A percentile compares a stretch with the other conserved stretches of the same genome.
phyloP scores from a whole-genome alignment of 345 rosid genomes.

The Ailanthus altissimus region DNA sequence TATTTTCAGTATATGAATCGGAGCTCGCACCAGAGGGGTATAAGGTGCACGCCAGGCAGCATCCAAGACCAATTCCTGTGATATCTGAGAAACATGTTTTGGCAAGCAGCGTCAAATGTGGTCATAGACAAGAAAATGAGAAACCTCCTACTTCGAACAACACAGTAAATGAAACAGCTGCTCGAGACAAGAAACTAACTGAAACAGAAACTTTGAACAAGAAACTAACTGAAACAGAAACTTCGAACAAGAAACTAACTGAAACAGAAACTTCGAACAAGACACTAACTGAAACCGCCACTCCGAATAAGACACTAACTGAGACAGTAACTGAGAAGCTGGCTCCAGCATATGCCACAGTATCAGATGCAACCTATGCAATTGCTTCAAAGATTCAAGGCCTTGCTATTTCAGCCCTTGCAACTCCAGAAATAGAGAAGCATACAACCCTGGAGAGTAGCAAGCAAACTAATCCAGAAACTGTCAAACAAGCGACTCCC shows the following conservation, averaged over 20 bases:
- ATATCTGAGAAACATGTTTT: slow-evolving; percentile 48
- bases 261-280: too few species aligned
- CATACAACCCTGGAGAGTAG: slow-evolving; percentile 16
- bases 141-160: slow-evolving; percentile 19
- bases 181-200: too few species aligned
- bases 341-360: slow-evolving; percentile 51
- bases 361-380: slow-evolving; percentile 46
- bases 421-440: slow-evolving; percentile 18
- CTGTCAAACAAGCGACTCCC: too few species aligned
- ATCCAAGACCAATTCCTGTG: slow-evolving; percentile 45
- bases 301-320: slow-evolving; percentile 43
- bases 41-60: slow-evolving; percentile 49
- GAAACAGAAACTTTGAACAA: too few species aligned
- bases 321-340: slow-evolving; percentile 46
- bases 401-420: slow-evolving; percentile 36
- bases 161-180: too few species aligned
- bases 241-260: too few species aligned
- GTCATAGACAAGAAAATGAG: slow-evolving; percentile 21
- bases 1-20: slow-evolving; percentile 69
- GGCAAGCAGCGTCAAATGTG: slow-evolving; percentile 32
- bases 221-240: too few species aligned
- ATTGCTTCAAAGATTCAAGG: slow-evolving; percentile 52
- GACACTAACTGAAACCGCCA: too few species aligned
- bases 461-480: not conserved
- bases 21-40: slow-evolving; percentile 59